Base-by-base conservation (phyloP, 2,329 filamentous ascomycete genomes). In the Xylariaceae sp. region DNA sequence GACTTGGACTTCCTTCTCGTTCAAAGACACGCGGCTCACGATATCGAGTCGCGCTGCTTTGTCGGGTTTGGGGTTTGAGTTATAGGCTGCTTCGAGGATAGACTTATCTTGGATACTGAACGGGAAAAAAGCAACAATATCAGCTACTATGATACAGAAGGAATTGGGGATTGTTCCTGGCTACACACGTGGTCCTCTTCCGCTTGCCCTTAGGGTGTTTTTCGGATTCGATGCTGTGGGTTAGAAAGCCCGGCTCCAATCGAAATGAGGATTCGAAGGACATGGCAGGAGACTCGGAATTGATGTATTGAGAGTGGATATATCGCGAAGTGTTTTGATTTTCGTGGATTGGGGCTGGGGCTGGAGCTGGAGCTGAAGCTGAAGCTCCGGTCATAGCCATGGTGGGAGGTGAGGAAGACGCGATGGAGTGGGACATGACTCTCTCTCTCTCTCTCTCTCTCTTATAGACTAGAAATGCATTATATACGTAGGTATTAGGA, bases 1-100 rank as follows among this genome's bases (percentile, higher is more conserved):
- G 78, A 96, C 93, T 86, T 97, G 93, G 40, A 97, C 91, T 79
- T 97, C 93, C 74, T 96, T 97, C 77, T 97, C 93, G 64, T 90
- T 93, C 61, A 98, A 81, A 20, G 90, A 89, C 59, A 97, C 92
- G 74, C 87, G 89, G 75, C 85, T 84, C 57, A 96, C 91, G 62
- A 98, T 92, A 56, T 88, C 87, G 45, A 90, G 82, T 76, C 93
- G 90, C 73, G 91, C 89, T 53, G 87, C 83, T 76, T 96, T 97
- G 77, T 96, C 93, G 32, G 93, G 93, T 74, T 96, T 97, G 6
- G 91, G 85, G 72, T 97, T 96, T 60, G 81, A 83, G 66, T 85
- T 82, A 71, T 96, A 97, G 56, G 93, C 91, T 37, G 89, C 83
- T 74, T 97, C 93, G 58, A 97, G 86, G 50, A 96, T 84, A 50